A percentile compares a stretch with the other conserved stretches of the same genome.
These are phyloP conservation scores for Aspergillus fructus DNA, from an alignment of 2,329 filamentous ascomycete genomes.

Conservation along the genomic window DNA sequence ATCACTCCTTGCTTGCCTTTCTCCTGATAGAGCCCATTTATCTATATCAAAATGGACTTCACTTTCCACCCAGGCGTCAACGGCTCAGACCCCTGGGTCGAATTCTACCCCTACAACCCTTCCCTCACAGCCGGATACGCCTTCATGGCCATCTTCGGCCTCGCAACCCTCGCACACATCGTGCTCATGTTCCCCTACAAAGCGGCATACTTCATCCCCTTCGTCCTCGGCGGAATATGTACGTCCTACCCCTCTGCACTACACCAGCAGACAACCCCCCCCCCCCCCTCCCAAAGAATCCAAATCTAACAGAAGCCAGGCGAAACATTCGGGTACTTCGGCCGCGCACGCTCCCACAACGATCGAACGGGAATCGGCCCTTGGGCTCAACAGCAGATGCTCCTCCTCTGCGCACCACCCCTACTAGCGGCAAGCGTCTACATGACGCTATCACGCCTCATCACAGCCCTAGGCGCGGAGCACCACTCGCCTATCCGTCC, in stretches of 20 bases:
- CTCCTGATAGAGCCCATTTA: too few species aligned
- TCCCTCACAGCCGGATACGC: constrained; percentile 34
- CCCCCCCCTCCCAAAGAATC: background rate
- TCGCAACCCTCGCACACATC: constrained; percentile 31
- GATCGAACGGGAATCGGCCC: constrained; percentile 23
- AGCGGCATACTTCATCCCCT: constrained; percentile 38
- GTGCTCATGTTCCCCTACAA: constrained; percentile 31
- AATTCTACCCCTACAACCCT: constrained; percentile 39
- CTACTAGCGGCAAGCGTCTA: constrained; percentile 40
- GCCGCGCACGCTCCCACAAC: constrained; percentile 35
- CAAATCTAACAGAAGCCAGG: constrained; percentile 12
- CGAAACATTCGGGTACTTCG: constrained; percentile 39
- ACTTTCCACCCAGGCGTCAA: constrained; percentile 31
- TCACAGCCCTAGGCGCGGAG: constrained; percentile 37
- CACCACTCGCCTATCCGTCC: constrained; percentile 33
- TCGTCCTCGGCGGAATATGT: constrained; percentile 40
- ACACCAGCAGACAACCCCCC: background rate
- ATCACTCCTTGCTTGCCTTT: background rate
- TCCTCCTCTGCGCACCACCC: constrained; percentile 42
- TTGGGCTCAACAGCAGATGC: constrained; percentile 40
- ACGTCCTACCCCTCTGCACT: constrained; percentile 9
- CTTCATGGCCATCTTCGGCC: constrained; percentile 37
- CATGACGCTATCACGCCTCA: constrained; percentile 43
- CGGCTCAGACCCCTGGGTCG: constrained; percentile 31
- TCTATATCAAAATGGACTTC: constrained; percentile 27